Evolutionary conservation across 306 rosid species (phyloP).

Genomic region (Macrotyloma uniflorum): DNA sequence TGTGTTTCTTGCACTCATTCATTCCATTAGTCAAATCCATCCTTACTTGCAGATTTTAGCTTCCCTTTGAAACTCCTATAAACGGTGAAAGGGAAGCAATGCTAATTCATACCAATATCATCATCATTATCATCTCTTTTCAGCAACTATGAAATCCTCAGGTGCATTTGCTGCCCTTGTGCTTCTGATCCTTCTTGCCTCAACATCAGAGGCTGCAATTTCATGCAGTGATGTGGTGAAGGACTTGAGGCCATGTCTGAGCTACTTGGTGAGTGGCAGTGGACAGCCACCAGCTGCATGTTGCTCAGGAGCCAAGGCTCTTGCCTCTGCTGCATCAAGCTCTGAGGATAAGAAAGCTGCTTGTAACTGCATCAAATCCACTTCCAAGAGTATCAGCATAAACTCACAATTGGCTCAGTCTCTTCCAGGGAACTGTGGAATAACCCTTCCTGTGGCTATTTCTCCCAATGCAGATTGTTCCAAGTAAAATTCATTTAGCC

Average conservation of each 20-base stretch:
- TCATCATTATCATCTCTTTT: neutral
- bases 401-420: conserved; percentile 60
- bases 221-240: conserved; percentile 62
- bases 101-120: neutral
- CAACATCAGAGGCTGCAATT: conserved; percentile 60
- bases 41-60: conserved; percentile 35
- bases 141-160: conserved; percentile 43
- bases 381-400: conserved; percentile 50
- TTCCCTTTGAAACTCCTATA: conserved; percentile 39
- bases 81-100: neutral
- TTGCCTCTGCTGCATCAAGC: conserved; percentile 57
- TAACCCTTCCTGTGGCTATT: conserved; percentile 44
- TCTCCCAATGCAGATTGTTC: conserved; percentile 73
- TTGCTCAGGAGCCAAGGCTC: conserved; percentile 68
- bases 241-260: conserved; percentile 67
- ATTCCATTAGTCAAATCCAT: neutral
- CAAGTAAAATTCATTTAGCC: conserved; percentile 43
- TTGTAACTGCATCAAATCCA: conserved; percentile 67
- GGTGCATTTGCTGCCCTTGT: conserved; percentile 3
- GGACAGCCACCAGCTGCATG: conserved; percentile 73
- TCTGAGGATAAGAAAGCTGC: conserved; percentile 62
- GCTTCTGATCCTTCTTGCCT: conserved; percentile 39
- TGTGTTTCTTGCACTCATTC: conserved; percentile 47
- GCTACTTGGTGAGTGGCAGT: conserved; percentile 66
- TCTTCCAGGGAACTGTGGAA: conserved; percentile 76